Evolutionary conservation across 2,329 filamentous ascomycete genomes (phyloP).

Genomic region (Aspergillus sp.): DNA sequence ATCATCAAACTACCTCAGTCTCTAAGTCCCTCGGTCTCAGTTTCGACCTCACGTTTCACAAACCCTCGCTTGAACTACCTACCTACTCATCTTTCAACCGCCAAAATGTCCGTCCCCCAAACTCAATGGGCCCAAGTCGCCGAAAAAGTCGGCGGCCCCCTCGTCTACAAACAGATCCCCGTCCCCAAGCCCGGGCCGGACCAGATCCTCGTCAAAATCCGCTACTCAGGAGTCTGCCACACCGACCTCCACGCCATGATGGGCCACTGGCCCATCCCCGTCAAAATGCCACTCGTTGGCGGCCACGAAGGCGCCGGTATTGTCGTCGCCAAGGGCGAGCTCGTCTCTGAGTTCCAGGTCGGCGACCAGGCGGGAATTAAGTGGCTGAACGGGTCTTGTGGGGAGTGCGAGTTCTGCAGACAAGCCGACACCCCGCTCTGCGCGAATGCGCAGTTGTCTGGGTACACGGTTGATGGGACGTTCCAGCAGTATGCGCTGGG

Average conservation of each 20-base stretch:
- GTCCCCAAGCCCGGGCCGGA: slow-evolving; percentile 11
- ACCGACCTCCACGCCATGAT: slow-evolving; percentile 12
- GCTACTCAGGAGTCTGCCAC: slow-evolving; percentile 15
- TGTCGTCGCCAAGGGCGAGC: slow-evolving; percentile 9
- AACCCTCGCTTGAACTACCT: neutral
- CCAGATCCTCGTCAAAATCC: slow-evolving; percentile 13
- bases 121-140: slow-evolving; percentile 92
- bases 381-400: slow-evolving; percentile 86
- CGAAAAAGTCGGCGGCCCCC: slow-evolving; percentile 73
- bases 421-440: slow-evolving; percentile 79
- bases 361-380: slow-evolving; percentile 33
- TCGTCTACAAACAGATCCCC: slow-evolving; percentile 41
- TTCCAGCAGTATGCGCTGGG: slow-evolving; percentile 92
- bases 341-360: slow-evolving; percentile 9
- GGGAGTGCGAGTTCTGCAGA: slow-evolving; percentile 78
- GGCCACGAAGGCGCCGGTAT: slow-evolving; percentile 14
- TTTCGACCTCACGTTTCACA: no score
- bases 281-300: slow-evolving; percentile 9
- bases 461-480: slow-evolving; percentile 86
- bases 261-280: slow-evolving; percentile 5
- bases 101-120: slow-evolving; percentile 60
- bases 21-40: no score
- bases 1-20: neutral
- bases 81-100: neutral
- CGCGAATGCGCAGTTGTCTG: slow-evolving; percentile 69